Evolutionary conservation across 768 basidiomycete genomes (phyloP).

Genomic region (Suillus tomentosus): DNA sequence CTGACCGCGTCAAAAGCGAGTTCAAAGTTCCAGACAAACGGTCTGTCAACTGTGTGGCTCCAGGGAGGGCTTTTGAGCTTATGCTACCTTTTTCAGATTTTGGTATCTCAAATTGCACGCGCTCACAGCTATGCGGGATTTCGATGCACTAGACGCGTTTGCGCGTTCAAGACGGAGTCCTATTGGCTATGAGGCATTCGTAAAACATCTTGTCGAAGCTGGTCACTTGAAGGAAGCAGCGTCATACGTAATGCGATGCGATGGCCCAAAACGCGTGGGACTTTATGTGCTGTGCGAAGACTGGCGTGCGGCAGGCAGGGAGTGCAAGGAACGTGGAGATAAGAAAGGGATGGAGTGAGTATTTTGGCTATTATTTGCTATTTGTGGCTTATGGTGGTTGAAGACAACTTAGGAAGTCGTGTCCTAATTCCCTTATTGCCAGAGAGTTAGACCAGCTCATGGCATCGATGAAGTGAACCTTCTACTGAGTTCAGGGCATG

Average conservation of each 20-base stretch:
- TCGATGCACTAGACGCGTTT: conserved; percentile 84
- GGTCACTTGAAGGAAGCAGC: conserved; percentile 79
- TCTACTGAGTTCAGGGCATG: neutral
- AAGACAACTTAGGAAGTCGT: conserved; percentile 71
- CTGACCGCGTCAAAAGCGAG: conserved; percentile 85
- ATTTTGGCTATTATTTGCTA: conserved; percentile 9
- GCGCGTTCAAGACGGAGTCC: conserved; percentile 87
- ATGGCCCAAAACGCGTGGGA: conserved; percentile 78
- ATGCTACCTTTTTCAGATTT: conserved; percentile 53
- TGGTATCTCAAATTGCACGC: conserved; percentile 93
- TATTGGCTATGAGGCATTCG: conserved; percentile 94
- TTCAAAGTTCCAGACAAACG: conserved; percentile 96
- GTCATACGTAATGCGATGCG: conserved; percentile 80
- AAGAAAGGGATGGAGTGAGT: conserved; percentile 84
- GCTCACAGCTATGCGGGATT: conserved; percentile 76
- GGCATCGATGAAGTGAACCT: conserved; percentile 62
- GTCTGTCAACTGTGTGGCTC: conserved; percentile 42
- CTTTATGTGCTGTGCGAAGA: conserved; percentile 90
- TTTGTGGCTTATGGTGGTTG: conserved; percentile 11
- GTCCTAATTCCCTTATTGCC: conserved; percentile 79
- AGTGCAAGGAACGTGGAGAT: conserved; percentile 89
- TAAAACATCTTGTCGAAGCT: conserved; percentile 72
- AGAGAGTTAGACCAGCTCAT: conserved; percentile 74
- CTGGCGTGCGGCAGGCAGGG: conserved; percentile 84
- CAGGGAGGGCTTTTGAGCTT: neutral